Evolutionary conservation across 1,284 basidiomycete genomes (phyloP), one percentile per base, ranked within the genome.

Genomic region (Pyrrhoderma noxium): DNA sequence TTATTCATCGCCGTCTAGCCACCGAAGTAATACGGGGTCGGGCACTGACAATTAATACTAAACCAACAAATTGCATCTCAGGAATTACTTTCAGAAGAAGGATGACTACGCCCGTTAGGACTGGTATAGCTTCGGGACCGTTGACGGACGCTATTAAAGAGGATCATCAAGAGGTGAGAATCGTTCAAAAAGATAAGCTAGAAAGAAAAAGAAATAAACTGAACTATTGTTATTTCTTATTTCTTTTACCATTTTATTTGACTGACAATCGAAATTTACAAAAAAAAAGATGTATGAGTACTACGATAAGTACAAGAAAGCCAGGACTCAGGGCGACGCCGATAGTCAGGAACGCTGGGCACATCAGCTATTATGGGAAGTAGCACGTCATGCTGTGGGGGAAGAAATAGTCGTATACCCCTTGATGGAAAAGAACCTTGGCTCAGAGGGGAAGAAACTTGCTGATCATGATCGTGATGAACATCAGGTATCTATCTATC

Each of bases 351-450:
- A 64, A 3, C 74, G 77, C 21, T 83, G 77, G 76, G 70, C 74
- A 0, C 70, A 71, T 42, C 78, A 80, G 58, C 66, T 82, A 2
- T 71, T 66, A 1, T 82, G 78, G 79, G 78, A 80, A 63, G 67
- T 82, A 38, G 79, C 77, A 0, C 70, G 79, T 0, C 80, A 82
- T 57, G 76, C 82, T 3, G 74, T 80, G 2, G 80, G 76, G 3
- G 81, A 84, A 61, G 82, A 85, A 62, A 74, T 83, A 44, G 71
- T 85, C 18, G 75, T 82, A 1, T 82, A 85, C 58, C 82, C 82
- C 3, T 69, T 83, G 47, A 76, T 85, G 72, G 80, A 85, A 63
- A 69, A 77, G 57, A 67, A 77, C 54, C 70, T 84, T 47, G 80
- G 80, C 2, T 63, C 66, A 1, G 63, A 75, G 56, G 82, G 80